Conservation (phyloP, 352 stramenopile species). For the Phytophthora colocasiae region DNA sequence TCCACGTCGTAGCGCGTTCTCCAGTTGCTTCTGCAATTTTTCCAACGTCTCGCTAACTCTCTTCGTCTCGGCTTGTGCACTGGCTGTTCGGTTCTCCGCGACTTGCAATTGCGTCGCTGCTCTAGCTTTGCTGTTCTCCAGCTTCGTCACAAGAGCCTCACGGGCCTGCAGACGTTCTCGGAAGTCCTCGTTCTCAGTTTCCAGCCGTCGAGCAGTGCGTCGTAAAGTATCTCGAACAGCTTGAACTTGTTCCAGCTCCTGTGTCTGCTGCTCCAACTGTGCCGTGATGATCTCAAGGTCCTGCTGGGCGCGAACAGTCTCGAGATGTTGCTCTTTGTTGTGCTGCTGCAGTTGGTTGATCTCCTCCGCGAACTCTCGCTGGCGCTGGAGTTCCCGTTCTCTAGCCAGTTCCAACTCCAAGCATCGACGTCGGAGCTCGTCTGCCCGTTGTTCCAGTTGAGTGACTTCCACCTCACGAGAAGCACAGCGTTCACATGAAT, state of each 20-base stretch:
- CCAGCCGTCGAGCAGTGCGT: conserved; percentile 21
- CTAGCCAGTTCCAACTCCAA: conserved; percentile 51
- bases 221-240: conserved; percentile 36
- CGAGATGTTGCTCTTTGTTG: conserved; percentile 22
- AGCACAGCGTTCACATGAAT: conserved; percentile 31
- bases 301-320: conserved; percentile 20
- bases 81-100: conserved; percentile 36
- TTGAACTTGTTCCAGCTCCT: conserved; percentile 33
- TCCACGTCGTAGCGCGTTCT: conserved; percentile 12
- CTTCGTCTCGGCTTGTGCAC: conserved; percentile 36
- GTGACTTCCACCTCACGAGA: conserved; percentile 24
- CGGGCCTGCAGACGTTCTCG: conserved; percentile 17
- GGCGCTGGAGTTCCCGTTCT: conserved; percentile 36
- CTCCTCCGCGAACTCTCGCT: conserved; percentile 29
- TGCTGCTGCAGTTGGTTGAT: conserved; percentile 35
- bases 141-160: conserved; percentile 28
- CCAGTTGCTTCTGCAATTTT: conserved; percentile 38
- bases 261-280: conserved; percentile 25
- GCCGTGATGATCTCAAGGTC: conserved; percentile 28
- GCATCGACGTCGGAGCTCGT: conserved; percentile 54
- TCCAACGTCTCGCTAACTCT: conserved; percentile 32
- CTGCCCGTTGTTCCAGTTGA: conserved; percentile 30
- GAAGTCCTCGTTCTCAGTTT: conserved; percentile 33
- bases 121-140: conserved; percentile 32
- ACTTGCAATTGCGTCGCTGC: conserved; percentile 44